These are phyloP conservation scores for Penicillium aurantiogriseum DNA, from an alignment of 2,329 filamentous ascomycete species.

Conservation along the genomic window DNA sequence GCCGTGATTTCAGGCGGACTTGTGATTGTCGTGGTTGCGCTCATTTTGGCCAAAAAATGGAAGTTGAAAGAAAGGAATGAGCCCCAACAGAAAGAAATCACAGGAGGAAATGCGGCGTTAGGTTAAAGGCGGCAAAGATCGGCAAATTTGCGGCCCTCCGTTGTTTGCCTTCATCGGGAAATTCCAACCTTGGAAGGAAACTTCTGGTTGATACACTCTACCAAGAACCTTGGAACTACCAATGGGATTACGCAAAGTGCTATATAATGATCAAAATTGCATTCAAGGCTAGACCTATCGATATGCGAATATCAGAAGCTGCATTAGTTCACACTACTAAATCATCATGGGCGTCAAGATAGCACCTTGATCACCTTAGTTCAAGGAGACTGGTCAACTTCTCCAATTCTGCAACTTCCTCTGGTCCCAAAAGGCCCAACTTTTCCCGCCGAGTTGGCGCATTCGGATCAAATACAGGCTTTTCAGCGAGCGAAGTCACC, in stretches of 20 bases:
- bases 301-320: no score
- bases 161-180: neutral
- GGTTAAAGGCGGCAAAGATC: constrained; percentile 15
- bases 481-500: constrained; percentile 69
- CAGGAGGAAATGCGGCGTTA: constrained; percentile 10
- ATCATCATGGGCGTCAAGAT: neutral
- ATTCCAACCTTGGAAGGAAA: neutral
- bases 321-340: neutral
- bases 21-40: constrained; percentile 51
- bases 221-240: neutral
- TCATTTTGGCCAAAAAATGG: constrained; percentile 27
- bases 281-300: neutral
- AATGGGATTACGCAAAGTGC: neutral
- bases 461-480: constrained; percentile 63
- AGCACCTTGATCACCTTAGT: constrained; percentile 3
- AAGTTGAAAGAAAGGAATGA: neutral
- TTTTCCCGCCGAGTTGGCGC: constrained; percentile 67
- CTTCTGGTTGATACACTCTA: neutral
- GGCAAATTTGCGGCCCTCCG: constrained; percentile 4
- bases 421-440: constrained; percentile 60
- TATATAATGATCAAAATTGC: neutral
- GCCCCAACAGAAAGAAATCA: constrained; percentile 1
- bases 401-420: constrained; percentile 44
- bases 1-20: constrained; percentile 69
- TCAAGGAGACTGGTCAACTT: constrained; percentile 4